These are phyloP conservation scores for Magnaporthiopsis poae DNA, from an alignment of 2,329 filamentous ascomycete species.

Conservation along the genomic window DNA sequence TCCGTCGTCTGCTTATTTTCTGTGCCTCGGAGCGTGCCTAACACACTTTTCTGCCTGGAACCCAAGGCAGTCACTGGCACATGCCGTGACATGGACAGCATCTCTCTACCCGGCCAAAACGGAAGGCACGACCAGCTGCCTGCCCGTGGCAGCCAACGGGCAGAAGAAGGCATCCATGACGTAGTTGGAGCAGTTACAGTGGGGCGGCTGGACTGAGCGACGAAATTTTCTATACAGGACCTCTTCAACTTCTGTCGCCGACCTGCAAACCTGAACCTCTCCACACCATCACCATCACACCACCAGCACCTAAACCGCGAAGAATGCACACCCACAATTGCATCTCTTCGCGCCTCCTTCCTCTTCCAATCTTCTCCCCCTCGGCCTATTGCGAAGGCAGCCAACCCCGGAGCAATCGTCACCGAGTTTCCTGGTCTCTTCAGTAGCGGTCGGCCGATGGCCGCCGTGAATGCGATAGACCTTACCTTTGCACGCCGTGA, in stretches of 20 bases:
- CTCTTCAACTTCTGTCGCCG: neutral
- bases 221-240: neutral
- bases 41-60: neutral
- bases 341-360: neutral
- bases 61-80: no score
- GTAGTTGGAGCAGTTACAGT: no score
- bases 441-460: no score
- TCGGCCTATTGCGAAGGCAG: no score
- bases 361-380: neutral
- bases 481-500: no score
- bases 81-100: neutral
- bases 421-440: no score
- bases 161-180: no score
- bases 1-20: no score
- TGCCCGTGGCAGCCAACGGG: neutral
- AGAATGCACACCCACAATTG: neutral
- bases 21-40: neutral
- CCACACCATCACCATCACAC: neutral
- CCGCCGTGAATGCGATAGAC: no score
- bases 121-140: neutral
- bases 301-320: neutral
- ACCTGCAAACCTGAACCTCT: neutral
- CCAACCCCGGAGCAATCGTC: no score
- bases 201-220: no score
- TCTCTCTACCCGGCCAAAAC: neutral